Percentiles rank a stretch among this genome's conserved stretches.
Evolutionary conservation across 2,329 filamentous ascomycete genomes (phyloP).

Genomic region (Simplicillium sp.): DNA sequence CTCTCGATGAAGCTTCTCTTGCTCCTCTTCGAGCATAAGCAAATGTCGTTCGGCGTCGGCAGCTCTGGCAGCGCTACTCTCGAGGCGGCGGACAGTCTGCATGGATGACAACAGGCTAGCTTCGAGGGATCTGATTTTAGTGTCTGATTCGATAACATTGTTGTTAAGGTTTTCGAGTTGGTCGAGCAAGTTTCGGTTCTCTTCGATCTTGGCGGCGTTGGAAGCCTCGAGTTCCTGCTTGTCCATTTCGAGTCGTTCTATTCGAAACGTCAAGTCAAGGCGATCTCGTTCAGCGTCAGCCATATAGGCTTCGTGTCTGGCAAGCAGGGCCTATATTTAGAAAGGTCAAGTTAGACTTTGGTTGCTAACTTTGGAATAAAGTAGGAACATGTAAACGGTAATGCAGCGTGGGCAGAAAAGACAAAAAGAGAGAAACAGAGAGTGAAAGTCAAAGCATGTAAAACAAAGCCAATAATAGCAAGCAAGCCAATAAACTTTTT

Average conservation of each 20-base stretch:
- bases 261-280: constrained; percentile 58
- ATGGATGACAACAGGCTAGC: constrained; percentile 69
- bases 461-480: neutral
- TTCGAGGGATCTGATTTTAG: constrained; percentile 67
- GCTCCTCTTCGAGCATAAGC: constrained; percentile 69
- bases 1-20: constrained; percentile 60
- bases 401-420: constrained; percentile 10
- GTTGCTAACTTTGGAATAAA: constrained; percentile 8
- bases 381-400: constrained; percentile 4
- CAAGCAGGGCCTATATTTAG: constrained; percentile 73
- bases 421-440: constrained; percentile 1
- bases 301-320: constrained; percentile 91
- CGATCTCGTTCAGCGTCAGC: constrained; percentile 84
- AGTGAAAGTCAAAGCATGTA: neutral
- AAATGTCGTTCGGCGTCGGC: constrained; percentile 75
- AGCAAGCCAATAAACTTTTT: neutral
- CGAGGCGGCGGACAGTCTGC: constrained; percentile 64
- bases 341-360: constrained; percentile 55
- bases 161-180: constrained; percentile 79
- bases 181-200: constrained; percentile 72
- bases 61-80: constrained; percentile 64
- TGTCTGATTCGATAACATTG: constrained; percentile 70
- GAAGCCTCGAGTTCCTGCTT: constrained; percentile 66
- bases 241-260: constrained; percentile 65
- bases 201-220: constrained; percentile 70